Evolutionary conservation across 2,329 filamentous ascomycete species (phyloP).

Genomic region (Fusarium sp.): DNA sequence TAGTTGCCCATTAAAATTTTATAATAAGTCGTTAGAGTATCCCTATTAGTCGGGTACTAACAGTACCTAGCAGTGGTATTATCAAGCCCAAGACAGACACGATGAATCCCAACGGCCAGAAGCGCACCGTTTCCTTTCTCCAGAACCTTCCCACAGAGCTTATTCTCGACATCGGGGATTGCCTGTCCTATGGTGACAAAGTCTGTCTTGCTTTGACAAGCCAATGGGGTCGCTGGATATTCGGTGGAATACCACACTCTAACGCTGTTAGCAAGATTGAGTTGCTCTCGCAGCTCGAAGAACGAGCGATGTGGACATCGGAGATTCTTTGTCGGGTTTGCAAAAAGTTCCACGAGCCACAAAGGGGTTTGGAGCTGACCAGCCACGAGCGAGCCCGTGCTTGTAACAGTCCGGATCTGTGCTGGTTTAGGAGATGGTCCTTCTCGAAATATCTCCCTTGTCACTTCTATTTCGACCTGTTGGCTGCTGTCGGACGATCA

Average conservation of each 20-base stretch:
- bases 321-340: not conserved
- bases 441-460: not conserved
- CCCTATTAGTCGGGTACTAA: too few relatives aligned
- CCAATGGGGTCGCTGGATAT: not conserved
- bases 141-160: not conserved
- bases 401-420: not conserved
- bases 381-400: rapidly evolving
- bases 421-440: not conserved
- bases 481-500: not conserved
- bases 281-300: not conserved
- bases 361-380: not conserved
- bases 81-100: too few relatives aligned
- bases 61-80: too few relatives aligned
- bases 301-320: not conserved
- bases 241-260: not conserved
- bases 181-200: not conserved
- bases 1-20: too few relatives aligned
- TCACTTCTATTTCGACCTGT: not conserved
- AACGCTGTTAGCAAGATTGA: not conserved
- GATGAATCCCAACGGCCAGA: too few relatives aligned
- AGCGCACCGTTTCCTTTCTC: not conserved
- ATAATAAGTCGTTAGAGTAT: too few relatives aligned
- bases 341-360: not conserved
- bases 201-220: not conserved
- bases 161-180: not conserved